Evolutionary conservation across 306 rosid species (phyloP), one percentile per base, ranked within the genome.

Genomic region (Begonia peltatifolia): DNA sequence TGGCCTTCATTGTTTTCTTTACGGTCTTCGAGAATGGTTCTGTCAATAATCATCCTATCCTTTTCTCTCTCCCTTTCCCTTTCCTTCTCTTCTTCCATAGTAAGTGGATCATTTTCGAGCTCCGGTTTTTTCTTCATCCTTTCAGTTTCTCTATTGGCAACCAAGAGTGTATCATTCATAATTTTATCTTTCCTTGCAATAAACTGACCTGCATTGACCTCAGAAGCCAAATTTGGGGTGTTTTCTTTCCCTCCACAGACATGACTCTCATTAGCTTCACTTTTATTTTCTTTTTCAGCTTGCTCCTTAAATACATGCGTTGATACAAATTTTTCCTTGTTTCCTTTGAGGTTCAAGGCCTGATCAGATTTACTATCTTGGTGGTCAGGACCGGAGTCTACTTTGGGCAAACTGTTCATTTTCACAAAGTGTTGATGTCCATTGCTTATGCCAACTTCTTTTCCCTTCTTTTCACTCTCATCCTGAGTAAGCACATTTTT

Each of bases 31-130:
- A 80, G 79, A 60, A 84, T 68, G 60, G 83, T 80, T 62, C 75
- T 72, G 52, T 85, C 88, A 68, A 86, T 81, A 53, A 80, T 87
- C 76, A 75, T 81, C 63, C 95, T 77, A 67, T 90, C 99, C 60
- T 90, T 90, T 68, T 83, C 94, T 75, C 99, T 86, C 66, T 90
- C 97, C 64, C 87, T 78, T 63, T 90, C 99, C 71, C 99, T 80
- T 56, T 86, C 94, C 63, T 78, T 79, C 68, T 90, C 97, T 76
- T 84, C 90, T 67, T 83, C 94, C 44, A 80, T 42, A 78, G 73
- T 73, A 23, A 78, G 79, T 57, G 63, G 79, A 42, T 82, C 94
- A 66, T 67, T 73, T 68, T 85, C 97, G 44, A 72, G 57, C 51
- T 74, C 94, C 62, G 59, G 65, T 69, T 85, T 87, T 36, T 76